Evolutionary conservation across 2,329 filamentous ascomycete genomes (phyloP), one percentile per base, ranked within the genome.

Genomic region (Neofusicoccum parvum): DNA sequence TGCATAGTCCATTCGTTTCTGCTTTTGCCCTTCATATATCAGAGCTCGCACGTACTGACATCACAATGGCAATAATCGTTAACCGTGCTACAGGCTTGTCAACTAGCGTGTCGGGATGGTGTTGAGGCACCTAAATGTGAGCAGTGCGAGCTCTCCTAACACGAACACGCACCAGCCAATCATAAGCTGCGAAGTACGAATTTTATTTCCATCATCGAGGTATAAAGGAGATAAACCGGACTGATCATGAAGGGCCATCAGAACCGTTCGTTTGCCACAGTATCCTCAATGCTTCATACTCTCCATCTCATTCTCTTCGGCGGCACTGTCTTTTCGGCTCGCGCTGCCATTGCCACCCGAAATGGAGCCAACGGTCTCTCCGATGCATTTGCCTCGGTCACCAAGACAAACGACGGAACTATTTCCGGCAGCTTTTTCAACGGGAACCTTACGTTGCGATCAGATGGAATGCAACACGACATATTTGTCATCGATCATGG

Each of bases 401-500:
- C 5, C 48, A 32, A 15, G n/a, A 12, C 48, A 36, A 15, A 17
- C 32, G 48, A 50, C 23, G 48, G 48, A 4, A 34, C 23, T 12
- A 5, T 50, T 15, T n/a, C 48, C 9, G 48, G 23, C 20, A 50
- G 48, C 48, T 32, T 50, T 6, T 34, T 32, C 12, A 5, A 34
- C 2, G 48, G 20, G 14, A 34, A 15, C 23, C 27, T 50, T 12
- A 50, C 48, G 6, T n/a, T 50, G 12, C 23, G 48, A 12, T 50
- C 23, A 7, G 27, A 50, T 10, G 48, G 48, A 34, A 7, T 15
- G 12, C 9, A 50, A 1, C 3, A 50, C 11, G 46, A 45, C 15
- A 53, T 67, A 5, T 17, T 64, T 15, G 37, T 67, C 34, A 67
- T 70, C 6, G 67, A 69, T n/a, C 67, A 70, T 53, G 68, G 67